Conservation (phyloP, 1,284 basidiomycete species). For the Leccinum subfulvum region DNA sequence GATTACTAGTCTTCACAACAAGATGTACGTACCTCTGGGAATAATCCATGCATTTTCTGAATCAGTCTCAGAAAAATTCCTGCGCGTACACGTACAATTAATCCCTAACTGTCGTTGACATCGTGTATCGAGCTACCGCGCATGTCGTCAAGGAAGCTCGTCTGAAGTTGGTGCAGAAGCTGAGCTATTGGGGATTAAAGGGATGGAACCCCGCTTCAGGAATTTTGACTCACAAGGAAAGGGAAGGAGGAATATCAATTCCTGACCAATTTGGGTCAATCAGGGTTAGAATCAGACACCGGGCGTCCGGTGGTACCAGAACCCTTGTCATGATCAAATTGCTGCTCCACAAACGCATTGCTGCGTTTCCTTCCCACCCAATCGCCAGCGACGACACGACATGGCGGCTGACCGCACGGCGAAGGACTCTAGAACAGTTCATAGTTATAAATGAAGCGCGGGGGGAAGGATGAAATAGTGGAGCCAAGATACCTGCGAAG, state of each 20-base stretch:
- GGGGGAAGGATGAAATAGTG: neutral
- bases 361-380: neutral
- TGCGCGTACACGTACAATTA: neutral
- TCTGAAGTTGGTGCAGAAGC: neutral
- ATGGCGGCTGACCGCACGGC: neutral
- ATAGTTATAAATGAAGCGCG: neutral
- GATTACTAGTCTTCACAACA: neutral
- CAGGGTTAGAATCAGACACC: slow-evolving; percentile 1
- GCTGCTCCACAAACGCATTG: slow-evolving; percentile 8
- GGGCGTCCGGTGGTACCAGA: neutral
- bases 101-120: slow-evolving; percentile 1
- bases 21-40: neutral
- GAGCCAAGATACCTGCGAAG: neutral
- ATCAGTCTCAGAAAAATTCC: neutral
- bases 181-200: slow-evolving; percentile 1
- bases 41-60: neutral
- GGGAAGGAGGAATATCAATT: neutral
- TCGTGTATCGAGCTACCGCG: slow-evolving; percentile 7
- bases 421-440: neutral
- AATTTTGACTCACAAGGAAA: slow-evolving; percentile 1
- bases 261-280: slow-evolving; percentile 9
- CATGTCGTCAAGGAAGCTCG: neutral
- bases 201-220: neutral
- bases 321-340: slow-evolving; percentile 2
- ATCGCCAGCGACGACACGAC: neutral